Conservation (phyloP, 441 rosid species). For the Pelargonium cotyledonis region DNA sequence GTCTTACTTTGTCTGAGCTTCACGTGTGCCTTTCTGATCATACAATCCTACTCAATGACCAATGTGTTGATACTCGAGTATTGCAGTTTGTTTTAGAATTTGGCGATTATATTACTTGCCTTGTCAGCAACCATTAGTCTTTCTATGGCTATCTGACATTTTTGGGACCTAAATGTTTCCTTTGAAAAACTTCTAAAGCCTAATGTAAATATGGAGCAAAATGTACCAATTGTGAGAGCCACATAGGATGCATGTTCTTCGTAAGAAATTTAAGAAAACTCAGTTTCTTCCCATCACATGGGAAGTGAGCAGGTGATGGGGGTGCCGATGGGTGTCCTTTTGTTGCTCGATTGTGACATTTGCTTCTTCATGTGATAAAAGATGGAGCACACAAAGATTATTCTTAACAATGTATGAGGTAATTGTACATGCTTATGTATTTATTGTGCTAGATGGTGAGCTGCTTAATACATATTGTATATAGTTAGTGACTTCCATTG, state of each 20-base stretch:
- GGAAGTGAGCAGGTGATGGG: slow-evolving; percentile 75
- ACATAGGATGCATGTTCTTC: slow-evolving; percentile 34
- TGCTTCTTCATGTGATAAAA: slow-evolving; percentile 91
- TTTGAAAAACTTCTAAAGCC: slow-evolving; percentile 17
- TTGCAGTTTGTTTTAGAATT: slow-evolving; percentile 20
- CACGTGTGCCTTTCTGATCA: not conserved
- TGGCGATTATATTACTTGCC: slow-evolving; percentile 16
- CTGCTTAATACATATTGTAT: slow-evolving; percentile 27
- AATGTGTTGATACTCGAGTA: slow-evolving; percentile 14
- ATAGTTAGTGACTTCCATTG: slow-evolving; percentile 21
- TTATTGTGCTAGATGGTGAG: slow-evolving; percentile 39
- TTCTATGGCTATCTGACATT: slow-evolving; percentile 13
- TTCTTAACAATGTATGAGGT: slow-evolving; percentile 85
- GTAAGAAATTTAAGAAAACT: slow-evolving; percentile 30
- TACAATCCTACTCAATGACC: not conserved
- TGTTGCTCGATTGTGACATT: slow-evolving; percentile 77
- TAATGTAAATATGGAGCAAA: slow-evolving; percentile 23
- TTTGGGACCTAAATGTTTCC: slow-evolving; percentile 15
- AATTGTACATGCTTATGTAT: slow-evolving; percentile 63
- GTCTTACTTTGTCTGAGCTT: slow-evolving; percentile 16
- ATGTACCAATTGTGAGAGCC: slow-evolving; percentile 20
- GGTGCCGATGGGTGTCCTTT: slow-evolving; percentile 65
- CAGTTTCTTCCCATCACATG: slow-evolving; percentile 49
- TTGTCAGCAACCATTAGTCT: slow-evolving; percentile 14
- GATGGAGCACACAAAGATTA: slow-evolving; percentile 77